Base-by-base conservation (phyloP, 2,329 filamentous ascomycete genomes). In the Xylogone sp. region DNA sequence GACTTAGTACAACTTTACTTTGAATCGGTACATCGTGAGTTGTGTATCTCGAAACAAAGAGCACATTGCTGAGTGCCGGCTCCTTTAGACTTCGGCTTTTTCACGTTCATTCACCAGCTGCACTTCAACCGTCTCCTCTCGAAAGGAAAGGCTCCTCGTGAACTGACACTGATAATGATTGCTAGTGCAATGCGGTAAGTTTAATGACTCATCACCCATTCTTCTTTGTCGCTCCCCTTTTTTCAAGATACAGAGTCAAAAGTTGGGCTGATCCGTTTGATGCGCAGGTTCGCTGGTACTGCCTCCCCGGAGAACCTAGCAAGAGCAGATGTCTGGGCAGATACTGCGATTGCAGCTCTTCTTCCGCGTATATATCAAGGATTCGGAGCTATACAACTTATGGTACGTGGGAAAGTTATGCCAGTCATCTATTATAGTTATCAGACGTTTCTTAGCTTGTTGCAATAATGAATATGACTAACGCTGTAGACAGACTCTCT, bases 1-100 rank as follows among this genome's bases (percentile, higher is more conserved):
- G 29, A 48, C n/a, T 24, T 51, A 27, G 31, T 53, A n/a, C 29
- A 52, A 5, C 45, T 54, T 9, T 54, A 54, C 49, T 54, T 54
- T 42, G 43, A 31, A n/a, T 48, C 52, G 24, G 52, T 54, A 10
- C 52, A 54, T 29, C 44, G 49, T 45, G 20, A 39, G 49, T 46
- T n/a, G n/a, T 21, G 12, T 18, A 22, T 42, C 21, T 13, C 8
- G 27, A 45, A 8, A 10, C 43, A 4, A 18, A 48, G 21, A 20
- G 18, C 45, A 8, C 8, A 21, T 29, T 6, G 22, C n/a, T 21
- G 12, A 18, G 9, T 19, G 12, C n/a, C 22, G 20, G 8, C 45
- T 46, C 18, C 22, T 21, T 29, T 5, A 51, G 49, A 51, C 18
- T 54, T 52, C 47, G 52, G 52, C 1, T 54, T 42, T 31, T 52